phyloP scores from a whole-genome alignment of 1,139 yeast genomes.

The Magnusiomyces sp. region DNA sequence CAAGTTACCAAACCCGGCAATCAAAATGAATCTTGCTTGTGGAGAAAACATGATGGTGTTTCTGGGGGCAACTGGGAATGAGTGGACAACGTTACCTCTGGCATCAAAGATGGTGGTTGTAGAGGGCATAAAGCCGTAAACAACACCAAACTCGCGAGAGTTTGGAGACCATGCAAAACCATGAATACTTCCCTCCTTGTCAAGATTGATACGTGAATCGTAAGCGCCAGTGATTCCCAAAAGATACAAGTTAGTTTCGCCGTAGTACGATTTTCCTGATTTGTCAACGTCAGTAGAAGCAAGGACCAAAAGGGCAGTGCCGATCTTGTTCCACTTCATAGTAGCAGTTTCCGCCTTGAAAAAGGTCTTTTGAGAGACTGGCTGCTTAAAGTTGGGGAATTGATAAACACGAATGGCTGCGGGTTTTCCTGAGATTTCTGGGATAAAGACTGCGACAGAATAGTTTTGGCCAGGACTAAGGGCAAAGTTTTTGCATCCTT shows the following conservation, averaged over 20 bases:
- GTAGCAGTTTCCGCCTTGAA: conserved; percentile 94
- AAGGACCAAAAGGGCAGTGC: conserved; percentile 87
- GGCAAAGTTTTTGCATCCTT: conserved; percentile 44
- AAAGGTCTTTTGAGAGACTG: conserved; percentile 78
- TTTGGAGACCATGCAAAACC: conserved; percentile 97
- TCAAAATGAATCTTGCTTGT: conserved; percentile 81
- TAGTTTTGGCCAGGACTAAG: conserved; percentile 88
- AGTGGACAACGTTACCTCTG: conserved; percentile 79
- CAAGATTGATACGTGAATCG: conserved; percentile 79
- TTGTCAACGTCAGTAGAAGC: conserved; percentile 96
- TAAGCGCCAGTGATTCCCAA: conserved; percentile 89
- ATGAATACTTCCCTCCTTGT: conserved; percentile 93
- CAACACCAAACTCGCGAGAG: conserved; percentile 94
- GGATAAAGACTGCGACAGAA: conserved; percentile 83
- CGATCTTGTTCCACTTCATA: conserved; percentile 88
- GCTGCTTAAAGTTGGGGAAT: conserved; percentile 60
- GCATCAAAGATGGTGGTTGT: conserved; percentile 92
- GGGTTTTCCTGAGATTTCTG: conserved; percentile 71
- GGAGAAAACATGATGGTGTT: conserved; percentile 91
- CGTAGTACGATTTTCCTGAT: conserved; percentile 89
- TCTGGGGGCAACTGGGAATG: conserved; percentile 80
- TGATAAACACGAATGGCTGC: conserved; percentile 81
- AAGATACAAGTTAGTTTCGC: conserved; percentile 86
- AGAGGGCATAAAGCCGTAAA: conserved; percentile 97
- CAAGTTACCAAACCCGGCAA: conserved; percentile 96